Evolutionary conservation across 2,329 filamentous ascomycete genomes (phyloP).

Genomic region (Metarhizium guizhouense): DNA sequence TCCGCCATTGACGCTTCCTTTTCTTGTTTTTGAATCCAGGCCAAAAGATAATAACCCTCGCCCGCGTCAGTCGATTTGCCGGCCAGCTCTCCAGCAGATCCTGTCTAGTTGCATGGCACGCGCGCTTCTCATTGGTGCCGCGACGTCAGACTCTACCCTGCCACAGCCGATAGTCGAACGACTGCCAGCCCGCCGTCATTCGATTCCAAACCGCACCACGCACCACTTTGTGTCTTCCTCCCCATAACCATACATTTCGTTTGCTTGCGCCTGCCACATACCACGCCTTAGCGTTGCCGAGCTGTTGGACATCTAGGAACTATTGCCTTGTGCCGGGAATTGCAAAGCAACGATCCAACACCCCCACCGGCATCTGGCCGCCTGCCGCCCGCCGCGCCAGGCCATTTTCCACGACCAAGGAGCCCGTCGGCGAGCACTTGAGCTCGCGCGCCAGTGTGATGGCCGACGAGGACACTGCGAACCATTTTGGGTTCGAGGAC

Average conservation of each 20-base stretch:
- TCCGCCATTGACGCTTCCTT: background rate
- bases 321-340: background rate
- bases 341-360: background rate
- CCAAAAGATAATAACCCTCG: background rate
- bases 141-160: conserved; percentile 5
- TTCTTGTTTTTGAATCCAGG: background rate
- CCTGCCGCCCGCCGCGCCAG: background rate
- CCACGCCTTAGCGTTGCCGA: background rate
- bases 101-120: background rate
- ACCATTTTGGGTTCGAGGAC: conserved; percentile 36
- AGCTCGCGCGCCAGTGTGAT: conserved; percentile 18
- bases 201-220: conserved; percentile 6
- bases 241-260: background rate
- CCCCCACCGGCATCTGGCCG: conserved; percentile 2
- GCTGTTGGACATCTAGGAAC: background rate
- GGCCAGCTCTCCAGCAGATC: conserved; percentile 2
- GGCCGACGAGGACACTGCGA: conserved; percentile 30
- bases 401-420: background rate
- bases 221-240: conserved; percentile 1
- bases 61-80: conserved; percentile 2
- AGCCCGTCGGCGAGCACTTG: background rate
- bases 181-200: conserved; percentile 6
- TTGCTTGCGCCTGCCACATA: conserved; percentile 1
- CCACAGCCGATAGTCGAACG: conserved; percentile 4
- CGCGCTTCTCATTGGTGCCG: conserved; percentile 3